Base-by-base conservation (phyloP, 2,329 filamentous ascomycete species). In the Bipolaris cookei region DNA sequence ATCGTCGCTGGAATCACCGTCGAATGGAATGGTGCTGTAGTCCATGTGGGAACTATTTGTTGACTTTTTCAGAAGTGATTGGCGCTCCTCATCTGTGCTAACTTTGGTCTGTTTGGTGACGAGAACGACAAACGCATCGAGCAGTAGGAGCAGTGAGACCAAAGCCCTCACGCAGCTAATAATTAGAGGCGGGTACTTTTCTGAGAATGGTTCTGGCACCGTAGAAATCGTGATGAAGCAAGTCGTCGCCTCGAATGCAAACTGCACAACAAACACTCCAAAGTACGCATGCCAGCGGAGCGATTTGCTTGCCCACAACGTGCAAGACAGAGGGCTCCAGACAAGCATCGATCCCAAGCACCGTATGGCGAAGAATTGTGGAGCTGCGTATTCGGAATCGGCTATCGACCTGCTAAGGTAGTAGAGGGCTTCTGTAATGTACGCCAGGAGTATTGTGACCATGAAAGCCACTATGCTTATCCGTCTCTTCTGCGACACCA, bases 61-160 rank as follows among this genome's bases (percentile, higher is more conserved):
- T 50, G 72, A 73, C 45, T 82, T 81, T 30, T 79, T 78, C 3
- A 90, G 77, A 10, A 90, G 75, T 2, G 85, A 80, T 62, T 88
- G 84, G 6, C 79, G 78, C 70, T 90, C 87, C 51, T 84, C 80
- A 67, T 88, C 86, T 8, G 64, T 65, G 32, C 74, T 72, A 39
- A 71, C 68, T 48, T 77, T 76, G 10, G 56, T 44, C 49, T 73
- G 59, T 44, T 66, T 70, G 2, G 59, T 62, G 28, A 74, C 45
- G 5, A 73, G 54, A 16, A 75, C 66, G 3, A 65, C 39, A 28
- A 75, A 72, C 14, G 64, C 66, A 44, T 74, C 66, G 3, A 75
- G 25, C 14, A 73, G 20, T 0, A 76, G 49, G 1, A 68, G 30
- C 4, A 76, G 49, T 3, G 69, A 72, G 3, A 59, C 58, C 13